Conservation (phyloP, 2,329 filamentous ascomycete genomes). For the Nothomitra cinnamomea region DNA sequence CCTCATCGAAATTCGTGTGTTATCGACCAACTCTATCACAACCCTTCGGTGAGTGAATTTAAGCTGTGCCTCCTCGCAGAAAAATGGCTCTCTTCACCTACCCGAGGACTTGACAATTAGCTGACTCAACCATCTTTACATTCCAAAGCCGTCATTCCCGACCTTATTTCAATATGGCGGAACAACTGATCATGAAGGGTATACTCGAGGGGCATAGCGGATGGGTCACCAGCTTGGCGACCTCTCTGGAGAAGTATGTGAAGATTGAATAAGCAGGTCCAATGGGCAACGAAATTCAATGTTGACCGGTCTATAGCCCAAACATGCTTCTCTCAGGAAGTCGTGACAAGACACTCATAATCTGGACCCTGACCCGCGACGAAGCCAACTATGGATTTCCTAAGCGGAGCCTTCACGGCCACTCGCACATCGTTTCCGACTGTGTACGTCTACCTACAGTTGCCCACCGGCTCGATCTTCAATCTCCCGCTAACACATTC, state of each 20-base stretch:
- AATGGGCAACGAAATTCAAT: constrained; percentile 12
- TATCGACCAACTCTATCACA: not conserved
- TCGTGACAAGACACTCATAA: constrained; percentile 98
- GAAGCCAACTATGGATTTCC: constrained; percentile 97
- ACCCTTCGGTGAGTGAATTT: not conserved
- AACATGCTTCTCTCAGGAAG: constrained; percentile 98
- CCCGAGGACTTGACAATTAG: not conserved
- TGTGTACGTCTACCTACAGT: constrained; percentile 54
- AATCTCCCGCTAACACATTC: constrained; percentile 2
- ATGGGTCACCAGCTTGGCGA: constrained; percentile 98
- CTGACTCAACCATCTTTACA: not conserved
- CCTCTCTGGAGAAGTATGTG: constrained; percentile 93
- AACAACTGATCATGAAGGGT: constrained; percentile 90
- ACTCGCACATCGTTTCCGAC: constrained; percentile 99
- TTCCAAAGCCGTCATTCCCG: not conserved
- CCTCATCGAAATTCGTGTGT: not conserved
- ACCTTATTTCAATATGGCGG: constrained; percentile 46
- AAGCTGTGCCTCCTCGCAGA: not conserved
- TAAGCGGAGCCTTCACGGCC: constrained; percentile 95
- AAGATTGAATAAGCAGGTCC: constrained; percentile 8
- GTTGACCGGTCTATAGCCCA: constrained; percentile 43
- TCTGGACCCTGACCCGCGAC: constrained; percentile 99
- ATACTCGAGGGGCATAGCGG: constrained; percentile 98
- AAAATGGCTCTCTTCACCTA: too few relatives aligned
- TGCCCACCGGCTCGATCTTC: constrained; percentile 13